Evolutionary conservation across 1,284 basidiomycete species (phyloP), one percentile per base, ranked within the genome.

Genomic region (Trichosporon sp.): DNA sequence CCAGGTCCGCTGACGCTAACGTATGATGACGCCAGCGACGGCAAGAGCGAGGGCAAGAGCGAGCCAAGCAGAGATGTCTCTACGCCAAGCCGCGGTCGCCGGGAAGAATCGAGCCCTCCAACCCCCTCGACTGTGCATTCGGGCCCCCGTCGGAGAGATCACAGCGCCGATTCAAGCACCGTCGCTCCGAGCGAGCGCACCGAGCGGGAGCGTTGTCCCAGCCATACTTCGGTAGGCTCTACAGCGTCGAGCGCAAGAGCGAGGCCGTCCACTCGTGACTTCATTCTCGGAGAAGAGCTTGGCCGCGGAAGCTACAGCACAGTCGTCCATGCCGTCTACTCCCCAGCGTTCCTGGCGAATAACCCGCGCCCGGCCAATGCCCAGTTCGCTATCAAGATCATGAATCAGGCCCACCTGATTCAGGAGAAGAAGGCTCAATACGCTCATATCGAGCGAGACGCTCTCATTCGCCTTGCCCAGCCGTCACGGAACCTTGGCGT

Each of bases 351-450:
- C 49, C 49, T 54, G 7, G 49, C 49, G 19, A 54, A 54, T 27
- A 61, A 27, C 19, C 44, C 59, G 6, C 56, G 59, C 23, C 23
- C 29, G 21, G 25, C 56, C 59, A 19, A 37, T 32, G 6, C 58
- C 9, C 69, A 76, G 44, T 84, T 81, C 65, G 83, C 83, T 7
- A 78, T 84, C 71, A 84, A 84, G 63, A 81, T 83, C 31, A 81
- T 84, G 69, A 82, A 83, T 68, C 83, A 84, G 69, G 72, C 74
- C 21, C 80, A 81, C 60, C 76, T 82, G 23, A 70, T 81, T 23
- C 78, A 80, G 58, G 82, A 84, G 73, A 82, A 82, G 67, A 84
- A 84, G 71, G 80, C 78, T 3, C 83, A 83, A 64, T 84, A 84
- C 65, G 83, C 83, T n/a, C 76, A 81, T 61, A 81, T 83, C 58